A percentile compares a stretch with the other conserved stretches of the same genome.
These are phyloP conservation scores for Annulohypoxylon moriforme DNA, from an alignment of 495 filamentous ascomycete species.

Conservation along the genomic window DNA sequence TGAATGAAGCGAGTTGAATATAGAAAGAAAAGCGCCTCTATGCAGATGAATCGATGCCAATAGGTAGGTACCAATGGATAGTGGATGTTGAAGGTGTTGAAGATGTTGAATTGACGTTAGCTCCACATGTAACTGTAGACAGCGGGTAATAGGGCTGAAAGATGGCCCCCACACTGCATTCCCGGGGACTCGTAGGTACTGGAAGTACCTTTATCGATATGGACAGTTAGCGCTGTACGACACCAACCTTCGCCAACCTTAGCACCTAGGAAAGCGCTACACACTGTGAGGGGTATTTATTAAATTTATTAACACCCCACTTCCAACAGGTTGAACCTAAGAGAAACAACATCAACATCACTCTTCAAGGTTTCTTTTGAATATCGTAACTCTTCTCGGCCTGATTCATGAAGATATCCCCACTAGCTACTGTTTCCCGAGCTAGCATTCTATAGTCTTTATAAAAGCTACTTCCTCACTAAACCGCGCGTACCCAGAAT, in stretches of 20 bases:
- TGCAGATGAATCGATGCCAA: background rate
- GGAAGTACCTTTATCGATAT: conserved; percentile 8
- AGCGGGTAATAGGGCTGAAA: background rate
- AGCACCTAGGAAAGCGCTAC: background rate
- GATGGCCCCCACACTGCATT: background rate
- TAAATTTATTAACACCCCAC: background rate
- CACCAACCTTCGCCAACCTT: background rate
- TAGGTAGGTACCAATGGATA: background rate
- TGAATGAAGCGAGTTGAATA: background rate
- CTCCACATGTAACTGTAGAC: background rate
- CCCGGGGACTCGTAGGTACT: too few species aligned
- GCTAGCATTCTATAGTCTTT: too few species aligned
- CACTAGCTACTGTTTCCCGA: background rate
- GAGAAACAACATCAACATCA: background rate
- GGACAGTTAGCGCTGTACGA: background rate
- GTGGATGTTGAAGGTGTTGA: conserved; percentile 5
- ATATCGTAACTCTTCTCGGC: background rate
- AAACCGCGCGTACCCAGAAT: too few species aligned
- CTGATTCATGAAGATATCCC: background rate
- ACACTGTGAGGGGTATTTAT: background rate
- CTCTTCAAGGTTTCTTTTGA: background rate
- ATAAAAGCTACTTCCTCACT: too few species aligned
- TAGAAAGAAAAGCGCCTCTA: background rate
- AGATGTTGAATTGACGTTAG: background rate
- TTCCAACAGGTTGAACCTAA: background rate